Conservation (phyloP, 345 rosid genomes). For the Garcia nutans region DNA sequence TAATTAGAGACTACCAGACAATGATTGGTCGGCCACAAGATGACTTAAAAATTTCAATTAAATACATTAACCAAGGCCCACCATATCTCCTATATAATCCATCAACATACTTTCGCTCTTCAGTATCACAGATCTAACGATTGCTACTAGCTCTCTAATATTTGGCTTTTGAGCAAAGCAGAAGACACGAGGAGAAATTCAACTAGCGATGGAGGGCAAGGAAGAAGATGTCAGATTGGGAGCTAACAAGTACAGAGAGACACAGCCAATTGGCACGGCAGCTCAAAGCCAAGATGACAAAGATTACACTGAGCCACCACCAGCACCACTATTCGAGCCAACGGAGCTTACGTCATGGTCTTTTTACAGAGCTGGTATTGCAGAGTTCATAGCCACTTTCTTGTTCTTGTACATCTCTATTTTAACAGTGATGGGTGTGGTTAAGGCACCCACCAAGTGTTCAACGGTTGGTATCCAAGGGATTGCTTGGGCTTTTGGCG, state of each 20-base stretch:
- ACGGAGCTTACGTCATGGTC: conserved; percentile 20
- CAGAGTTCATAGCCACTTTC: conserved; percentile 24
- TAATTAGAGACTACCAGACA: neutral
- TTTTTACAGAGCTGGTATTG: conserved; percentile 24
- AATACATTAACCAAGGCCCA: conserved; percentile 20
- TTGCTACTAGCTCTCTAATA: neutral
- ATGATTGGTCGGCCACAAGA: conserved; percentile 36
- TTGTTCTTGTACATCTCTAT: conserved; percentile 22
- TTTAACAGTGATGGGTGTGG: conserved; percentile 24
- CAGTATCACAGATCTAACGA: conserved; percentile 11
- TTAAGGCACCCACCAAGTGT: conserved; percentile 8
- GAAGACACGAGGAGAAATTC: too few relatives aligned
- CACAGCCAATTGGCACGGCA: conserved; percentile 25
- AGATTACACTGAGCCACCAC: conserved; percentile 25
- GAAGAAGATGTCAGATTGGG: conserved; percentile 29
- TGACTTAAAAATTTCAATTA: conserved; percentile 19
- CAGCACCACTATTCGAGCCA: conserved; percentile 17
- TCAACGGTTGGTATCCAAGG: conserved; percentile 22
- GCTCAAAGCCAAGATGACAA: conserved; percentile 27
- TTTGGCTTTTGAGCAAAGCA: neutral
- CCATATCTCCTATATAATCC: conserved; percentile 24
- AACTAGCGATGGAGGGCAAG: conserved; percentile 18
- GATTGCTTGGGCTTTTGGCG: conserved; percentile 27
- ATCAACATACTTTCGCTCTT: neutral
- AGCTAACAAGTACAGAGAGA: conserved; percentile 25